Base-by-base conservation (phyloP, 768 basidiomycete genomes). In the Lentinula detonsa region DNA sequence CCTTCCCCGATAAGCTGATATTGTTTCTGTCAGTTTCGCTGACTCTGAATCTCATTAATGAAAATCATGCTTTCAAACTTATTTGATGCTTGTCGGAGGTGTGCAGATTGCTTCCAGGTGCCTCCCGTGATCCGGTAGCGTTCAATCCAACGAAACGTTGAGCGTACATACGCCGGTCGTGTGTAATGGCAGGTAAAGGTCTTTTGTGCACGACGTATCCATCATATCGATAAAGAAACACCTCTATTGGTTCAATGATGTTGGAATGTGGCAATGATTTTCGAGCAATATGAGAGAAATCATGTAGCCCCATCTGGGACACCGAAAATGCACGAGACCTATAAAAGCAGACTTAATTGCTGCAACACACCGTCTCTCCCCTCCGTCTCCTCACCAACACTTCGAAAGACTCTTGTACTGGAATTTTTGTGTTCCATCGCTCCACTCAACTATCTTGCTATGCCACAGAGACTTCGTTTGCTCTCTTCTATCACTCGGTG, bases 381-480 rank as follows among this genome's bases (percentile, higher is more conserved):
- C 28, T 28, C 28, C 28, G 28, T 43, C 15, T 18, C 39, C 11
- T 21, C 8, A 18, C 13, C 35, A 10, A 35, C 53, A 33, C 55
- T 56, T 56, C 28, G 28, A 13, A 39, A 39, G 37, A 13, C 55
- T 56, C 40, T 15, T 43, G 23, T 18, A 56, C 40, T 33, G 10
- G 40, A 28, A 43, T 15, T 56, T n/a, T 31, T 21, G 40, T 56
- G 55, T 56, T 59, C 16, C 57, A 70, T 72, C 74, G 71, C 73
- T 67, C 71, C 64, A 59, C 1, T 48, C 59, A 70, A 37, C 65
- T 74, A 62, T 74, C 50, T 73, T 70, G 55, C 74, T 73, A 71
- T 74, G 76, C 75, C 69, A 68, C 78, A 77, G 71, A 77, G 64
- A 66, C 68, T 55, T 43, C 43, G 45, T 59, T 65, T 64, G 56